Evolutionary conservation across 2,329 filamentous ascomycete genomes (phyloP).

Genomic region (Xylariaceae sp.): DNA sequence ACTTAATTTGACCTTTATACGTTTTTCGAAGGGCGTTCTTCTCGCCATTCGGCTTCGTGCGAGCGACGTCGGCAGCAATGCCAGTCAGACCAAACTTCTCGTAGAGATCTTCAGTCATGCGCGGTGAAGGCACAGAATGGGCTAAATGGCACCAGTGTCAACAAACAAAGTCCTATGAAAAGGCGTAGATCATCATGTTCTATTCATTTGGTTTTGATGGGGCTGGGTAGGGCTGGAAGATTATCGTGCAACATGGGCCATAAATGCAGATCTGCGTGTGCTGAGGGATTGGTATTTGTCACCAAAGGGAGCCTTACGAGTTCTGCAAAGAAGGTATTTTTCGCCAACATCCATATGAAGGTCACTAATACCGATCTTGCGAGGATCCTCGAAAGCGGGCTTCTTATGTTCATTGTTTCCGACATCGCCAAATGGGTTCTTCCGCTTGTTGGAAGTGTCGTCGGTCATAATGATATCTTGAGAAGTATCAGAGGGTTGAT

Average conservation of each 20-base stretch:
- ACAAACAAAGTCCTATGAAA: slow-evolving; percentile 29
- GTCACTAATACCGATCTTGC: slow-evolving; percentile 58
- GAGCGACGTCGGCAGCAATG: slow-evolving; percentile 58
- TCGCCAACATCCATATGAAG: slow-evolving; percentile 62
- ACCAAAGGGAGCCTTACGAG: slow-evolving; percentile 57
- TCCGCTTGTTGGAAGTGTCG: slow-evolving; percentile 56
- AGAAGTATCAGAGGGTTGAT: slow-evolving; percentile 31
- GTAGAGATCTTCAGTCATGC: slow-evolving; percentile 54
- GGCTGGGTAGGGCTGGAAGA: slow-evolving; percentile 1
- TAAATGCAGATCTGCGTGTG: slow-evolving; percentile 10
- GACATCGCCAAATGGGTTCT: slow-evolving; percentile 52
- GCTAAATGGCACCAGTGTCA: slow-evolving; percentile 44
- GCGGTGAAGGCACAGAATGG: slow-evolving; percentile 44
- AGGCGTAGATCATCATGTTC: neutral
- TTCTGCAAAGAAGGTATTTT: slow-evolving; percentile 64
- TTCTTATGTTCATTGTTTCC: slow-evolving; percentile 58
- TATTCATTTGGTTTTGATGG: too few species aligned
- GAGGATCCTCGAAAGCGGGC: slow-evolving; percentile 53
- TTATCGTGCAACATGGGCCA: slow-evolving; percentile 15
- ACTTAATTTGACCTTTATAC: slow-evolving; percentile 66
- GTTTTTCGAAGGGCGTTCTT: slow-evolving; percentile 65
- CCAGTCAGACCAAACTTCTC: slow-evolving; percentile 51
- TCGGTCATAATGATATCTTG: slow-evolving; percentile 44
- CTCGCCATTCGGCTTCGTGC: slow-evolving; percentile 60
- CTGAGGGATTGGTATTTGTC: slow-evolving; percentile 13